Evolutionary conservation across 2,329 filamentous ascomycete genomes (phyloP).

Genomic region (Beauveria sp.): DNA sequence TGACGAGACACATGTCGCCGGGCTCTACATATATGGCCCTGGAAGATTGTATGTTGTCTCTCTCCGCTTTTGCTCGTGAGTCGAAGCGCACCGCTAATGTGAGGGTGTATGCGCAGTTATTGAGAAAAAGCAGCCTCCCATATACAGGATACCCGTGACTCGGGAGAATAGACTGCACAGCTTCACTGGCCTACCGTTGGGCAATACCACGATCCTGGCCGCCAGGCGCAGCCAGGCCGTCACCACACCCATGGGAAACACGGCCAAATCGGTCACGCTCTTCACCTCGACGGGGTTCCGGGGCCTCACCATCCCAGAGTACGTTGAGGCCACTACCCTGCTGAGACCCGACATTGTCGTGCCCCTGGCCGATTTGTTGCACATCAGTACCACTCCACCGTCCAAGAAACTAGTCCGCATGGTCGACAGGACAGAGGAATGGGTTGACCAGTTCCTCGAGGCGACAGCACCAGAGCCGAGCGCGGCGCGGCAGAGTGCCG

Average conservation of each 20-base stretch:
- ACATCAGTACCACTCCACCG: constrained; percentile 43
- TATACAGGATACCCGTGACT: constrained; percentile 33
- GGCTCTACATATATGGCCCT: constrained; percentile 70
- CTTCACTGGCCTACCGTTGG: constrained; percentile 66
- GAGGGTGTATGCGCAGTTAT: constrained; percentile 35
- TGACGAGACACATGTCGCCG: constrained; percentile 57
- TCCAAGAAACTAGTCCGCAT: constrained; percentile 74
- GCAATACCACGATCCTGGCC: constrained; percentile 62
- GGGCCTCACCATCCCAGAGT: constrained; percentile 60
- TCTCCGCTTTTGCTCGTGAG: not conserved
- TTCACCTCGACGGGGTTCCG: constrained; percentile 84
- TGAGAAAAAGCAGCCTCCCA: constrained; percentile 44
- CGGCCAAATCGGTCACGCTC: constrained; percentile 63
- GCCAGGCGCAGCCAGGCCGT: constrained; percentile 74
- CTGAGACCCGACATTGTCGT: constrained; percentile 75
- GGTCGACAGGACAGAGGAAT: constrained; percentile 76
- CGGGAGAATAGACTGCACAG: constrained; percentile 53
- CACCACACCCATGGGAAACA: constrained; percentile 61
- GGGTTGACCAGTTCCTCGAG: constrained; percentile 62
- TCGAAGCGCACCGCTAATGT: not conserved
- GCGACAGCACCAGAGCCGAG: constrained; percentile 20
- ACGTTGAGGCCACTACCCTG: constrained; percentile 54
- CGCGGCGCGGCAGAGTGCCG: constrained; percentile 23
- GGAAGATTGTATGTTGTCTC: constrained; percentile 71
- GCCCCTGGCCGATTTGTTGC: constrained; percentile 63